A percentile compares a stretch with the other conserved stretches of the same genome.
Conservation (phyloP, 2,329 filamentous ascomycete genomes). For the Stachybotrys echinatus region DNA sequence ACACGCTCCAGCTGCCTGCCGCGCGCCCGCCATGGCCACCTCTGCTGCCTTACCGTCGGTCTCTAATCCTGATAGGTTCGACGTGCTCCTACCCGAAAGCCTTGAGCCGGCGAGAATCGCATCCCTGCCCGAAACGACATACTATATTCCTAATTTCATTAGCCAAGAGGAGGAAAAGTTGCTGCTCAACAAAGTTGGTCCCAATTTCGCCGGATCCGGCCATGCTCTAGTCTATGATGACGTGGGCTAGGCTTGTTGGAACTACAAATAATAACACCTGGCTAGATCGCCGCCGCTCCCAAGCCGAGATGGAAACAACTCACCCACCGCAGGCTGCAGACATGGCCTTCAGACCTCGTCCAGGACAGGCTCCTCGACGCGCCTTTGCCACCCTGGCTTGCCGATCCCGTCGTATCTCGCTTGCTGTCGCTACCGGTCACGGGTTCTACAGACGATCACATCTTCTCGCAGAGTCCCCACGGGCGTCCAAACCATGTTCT, state of each 20-base stretch:
- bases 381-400: slow-evolving; percentile 71
- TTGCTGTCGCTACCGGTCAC: slow-evolving; percentile 44
- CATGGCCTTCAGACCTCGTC: slow-evolving; percentile 80
- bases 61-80: not conserved
- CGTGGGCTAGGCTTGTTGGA: not conserved
- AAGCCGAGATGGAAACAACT: slow-evolving; percentile 82
- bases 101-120: slow-evolving; percentile 49
- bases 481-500: slow-evolving; percentile 80
- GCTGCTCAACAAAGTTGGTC: slow-evolving; percentile 64
- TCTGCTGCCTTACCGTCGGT: not conserved
- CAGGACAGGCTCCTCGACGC: slow-evolving; percentile 70
- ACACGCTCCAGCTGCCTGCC: too few relatives aligned
- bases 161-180: slow-evolving; percentile 64
- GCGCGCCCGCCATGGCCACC: too few relatives aligned
- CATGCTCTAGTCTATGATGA: not conserved
- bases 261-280: not conserved
- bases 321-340: slow-evolving; percentile 83
- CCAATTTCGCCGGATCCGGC: slow-evolving; percentile 13
- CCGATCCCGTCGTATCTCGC: slow-evolving; percentile 61
- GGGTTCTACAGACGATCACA: slow-evolving; percentile 21
- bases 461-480: slow-evolving; percentile 66
- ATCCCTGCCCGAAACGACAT: slow-evolving; percentile 59
- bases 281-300: slow-evolving; percentile 55
- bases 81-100: slow-evolving; percentile 32
- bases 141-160: slow-evolving; percentile 86